Conservation (phyloP, 1,139 yeast species). For the Saccharomyces hybrid region DNA sequence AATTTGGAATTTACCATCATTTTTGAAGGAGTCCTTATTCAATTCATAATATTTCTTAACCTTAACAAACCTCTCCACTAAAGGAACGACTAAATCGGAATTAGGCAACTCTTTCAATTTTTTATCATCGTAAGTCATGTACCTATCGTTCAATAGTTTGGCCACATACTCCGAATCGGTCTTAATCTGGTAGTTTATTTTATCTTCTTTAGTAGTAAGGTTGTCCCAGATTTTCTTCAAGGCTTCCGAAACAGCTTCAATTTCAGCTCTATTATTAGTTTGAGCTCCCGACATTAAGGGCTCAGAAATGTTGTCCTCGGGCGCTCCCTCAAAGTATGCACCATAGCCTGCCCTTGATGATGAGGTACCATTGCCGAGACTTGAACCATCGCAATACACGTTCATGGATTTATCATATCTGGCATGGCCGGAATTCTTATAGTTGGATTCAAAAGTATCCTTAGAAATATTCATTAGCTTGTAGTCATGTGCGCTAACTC, state of each 20-base stretch:
- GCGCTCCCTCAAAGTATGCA: slow-evolving; percentile 54
- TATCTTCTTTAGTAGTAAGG: slow-evolving; percentile 31
- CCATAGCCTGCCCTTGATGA: slow-evolving; percentile 60
- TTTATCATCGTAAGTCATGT: slow-evolving; percentile 32
- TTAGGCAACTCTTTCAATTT: slow-evolving; percentile 28
- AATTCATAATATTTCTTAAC: slow-evolving; percentile 29
- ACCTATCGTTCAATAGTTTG: slow-evolving; percentile 44
- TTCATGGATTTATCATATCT: slow-evolving; percentile 7
- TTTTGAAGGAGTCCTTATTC: slow-evolving; percentile 19
- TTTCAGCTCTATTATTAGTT: slow-evolving; percentile 79
- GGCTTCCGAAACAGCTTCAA: slow-evolving; percentile 57
- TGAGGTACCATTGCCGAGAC: slow-evolving; percentile 44
- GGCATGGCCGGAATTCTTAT: slow-evolving; percentile 4
- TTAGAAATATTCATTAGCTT: slow-evolving; percentile 14
- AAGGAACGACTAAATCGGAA: slow-evolving; percentile 21
- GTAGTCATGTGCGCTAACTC: slow-evolving; percentile 16
- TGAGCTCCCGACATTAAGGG: slow-evolving; percentile 43
- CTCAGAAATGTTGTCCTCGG: slow-evolving; percentile 46
- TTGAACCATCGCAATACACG: slow-evolving; percentile 69
- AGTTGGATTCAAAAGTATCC: slow-evolving; percentile 11
- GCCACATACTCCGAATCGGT: slow-evolving; percentile 53
- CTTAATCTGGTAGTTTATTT: slow-evolving; percentile 34
- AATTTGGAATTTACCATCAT: slow-evolving; percentile 34
- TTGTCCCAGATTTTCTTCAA: slow-evolving; percentile 34
- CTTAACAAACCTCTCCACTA: slow-evolving; percentile 22